Percentiles rank a stretch among this genome's conserved stretches.
These are phyloP conservation scores for Cryptosporidium tyzzeri DNA, from an alignment of 169 alveolate species.

Conservation along the genomic window DNA sequence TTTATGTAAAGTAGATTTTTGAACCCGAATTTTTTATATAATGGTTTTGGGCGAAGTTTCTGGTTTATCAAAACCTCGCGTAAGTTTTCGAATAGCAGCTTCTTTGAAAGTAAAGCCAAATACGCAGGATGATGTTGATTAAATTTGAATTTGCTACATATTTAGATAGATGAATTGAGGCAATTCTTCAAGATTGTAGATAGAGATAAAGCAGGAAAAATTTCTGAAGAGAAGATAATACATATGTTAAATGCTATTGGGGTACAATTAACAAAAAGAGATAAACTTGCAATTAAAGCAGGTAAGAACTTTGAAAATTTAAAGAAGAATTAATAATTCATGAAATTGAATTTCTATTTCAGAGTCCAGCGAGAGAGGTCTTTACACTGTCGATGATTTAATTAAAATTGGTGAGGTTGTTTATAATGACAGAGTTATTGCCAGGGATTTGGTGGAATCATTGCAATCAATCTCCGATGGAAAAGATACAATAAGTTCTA, in stretches of 20 bases:
- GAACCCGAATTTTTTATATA: neutral
- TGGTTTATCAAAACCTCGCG: constrained; percentile 63
- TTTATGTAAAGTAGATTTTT: too few relatives aligned
- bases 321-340: neutral
- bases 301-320: constrained; percentile 1
- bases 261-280: constrained; percentile 63
- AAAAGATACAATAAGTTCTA: constrained; percentile 34
- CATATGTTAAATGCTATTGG: constrained; percentile 72
- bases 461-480: constrained; percentile 46
- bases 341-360: neutral
- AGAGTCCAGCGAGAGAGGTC: constrained; percentile 60
- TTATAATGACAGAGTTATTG: constrained; percentile 50
- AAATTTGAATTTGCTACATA: neutral
- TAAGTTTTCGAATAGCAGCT: constrained; percentile 26
- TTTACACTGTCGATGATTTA: constrained; percentile 34
- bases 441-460: constrained; percentile 34
- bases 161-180: constrained; percentile 44
- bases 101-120: neutral
- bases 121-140: neutral
- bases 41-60: constrained; percentile 51
- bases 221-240: constrained; percentile 38
- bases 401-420: constrained; percentile 68
- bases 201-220: constrained; percentile 57
- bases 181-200: constrained; percentile 55
- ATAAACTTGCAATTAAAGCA: constrained; percentile 65